Conservation (phyloP, 768 basidiomycete species). For the Amanita molliuscula region DNA sequence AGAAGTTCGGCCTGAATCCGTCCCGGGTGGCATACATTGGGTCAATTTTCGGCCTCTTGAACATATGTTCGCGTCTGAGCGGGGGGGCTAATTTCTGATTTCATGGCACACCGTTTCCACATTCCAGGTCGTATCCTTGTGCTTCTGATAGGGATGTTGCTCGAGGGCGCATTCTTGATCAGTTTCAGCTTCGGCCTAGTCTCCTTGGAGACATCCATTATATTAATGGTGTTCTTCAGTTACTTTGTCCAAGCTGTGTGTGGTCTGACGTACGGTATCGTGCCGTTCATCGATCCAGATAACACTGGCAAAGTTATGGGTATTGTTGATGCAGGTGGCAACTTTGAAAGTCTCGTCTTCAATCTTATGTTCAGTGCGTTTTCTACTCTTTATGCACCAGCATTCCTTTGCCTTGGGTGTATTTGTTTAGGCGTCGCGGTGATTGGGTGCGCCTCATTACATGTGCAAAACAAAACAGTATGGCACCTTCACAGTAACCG, state of each 20-base stretch:
- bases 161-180: background rate
- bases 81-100: constrained; percentile 1
- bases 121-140: constrained; percentile 1
- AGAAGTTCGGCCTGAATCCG: constrained; percentile 28
- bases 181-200: background rate
- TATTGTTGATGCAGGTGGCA: background rate
- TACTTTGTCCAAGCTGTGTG: background rate
- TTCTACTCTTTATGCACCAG: background rate
- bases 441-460: background rate
- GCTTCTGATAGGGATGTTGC: background rate
- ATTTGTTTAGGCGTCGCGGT: background rate
- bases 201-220: background rate
- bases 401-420: constrained; percentile 5
- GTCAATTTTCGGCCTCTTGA: constrained; percentile 15
- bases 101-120: background rate
- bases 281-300: constrained; percentile 1
- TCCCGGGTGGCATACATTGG: constrained; percentile 41
- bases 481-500: background rate
- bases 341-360: background rate
- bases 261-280: background rate
- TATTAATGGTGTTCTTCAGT: constrained; percentile 2
- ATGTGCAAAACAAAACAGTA: background rate
- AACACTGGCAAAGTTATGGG: constrained; percentile 5
- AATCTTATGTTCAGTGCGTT: background rate
- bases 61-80: background rate